Evolutionary conservation across 192 early-diverging fungal species (phyloP).

Genomic region (Backusella parvicylindrica): DNA sequence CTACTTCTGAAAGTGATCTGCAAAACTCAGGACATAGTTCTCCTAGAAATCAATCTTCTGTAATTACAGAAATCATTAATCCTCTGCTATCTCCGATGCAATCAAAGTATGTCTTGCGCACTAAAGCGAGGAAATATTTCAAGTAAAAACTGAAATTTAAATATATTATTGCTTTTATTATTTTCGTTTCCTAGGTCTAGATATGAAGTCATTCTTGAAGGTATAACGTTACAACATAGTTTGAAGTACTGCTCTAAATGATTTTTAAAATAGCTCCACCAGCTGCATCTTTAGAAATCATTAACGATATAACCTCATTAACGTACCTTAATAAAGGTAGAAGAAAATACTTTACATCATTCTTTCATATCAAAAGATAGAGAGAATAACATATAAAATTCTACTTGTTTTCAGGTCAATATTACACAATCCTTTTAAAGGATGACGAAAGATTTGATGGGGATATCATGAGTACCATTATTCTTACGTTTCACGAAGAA

Average conservation of each 20-base stretch:
- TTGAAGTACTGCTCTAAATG: background rate
- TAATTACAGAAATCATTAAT: background rate
- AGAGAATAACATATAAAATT: background rate
- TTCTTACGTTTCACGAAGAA: constrained; percentile 70
- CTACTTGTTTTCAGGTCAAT: constrained; percentile 39
- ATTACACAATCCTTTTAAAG: constrained; percentile 53
- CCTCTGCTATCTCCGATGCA: background rate
- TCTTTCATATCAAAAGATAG: background rate
- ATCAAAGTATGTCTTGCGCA: background rate
- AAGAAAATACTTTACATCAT: background rate
- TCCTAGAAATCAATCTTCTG: background rate
- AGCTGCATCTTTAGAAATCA: constrained; percentile 44
- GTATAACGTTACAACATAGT: background rate
- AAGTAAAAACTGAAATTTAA: background rate
- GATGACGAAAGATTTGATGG: constrained; percentile 46
- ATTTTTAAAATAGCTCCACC: constrained; percentile 39
- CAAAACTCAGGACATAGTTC: background rate
- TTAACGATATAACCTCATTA: constrained; percentile 50
- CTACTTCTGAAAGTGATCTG: background rate
- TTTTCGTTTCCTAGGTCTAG: background rate
- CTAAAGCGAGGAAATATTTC: background rate
- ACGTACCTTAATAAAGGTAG: constrained; percentile 76
- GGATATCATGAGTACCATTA: constrained; percentile 52
- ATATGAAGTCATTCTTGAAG: background rate
- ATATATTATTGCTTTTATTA: background rate